Percentiles rank a stretch among this genome's conserved stretches.
Conservation (phyloP, 208 protist species). For the Crithidia acanthocephali region DNA sequence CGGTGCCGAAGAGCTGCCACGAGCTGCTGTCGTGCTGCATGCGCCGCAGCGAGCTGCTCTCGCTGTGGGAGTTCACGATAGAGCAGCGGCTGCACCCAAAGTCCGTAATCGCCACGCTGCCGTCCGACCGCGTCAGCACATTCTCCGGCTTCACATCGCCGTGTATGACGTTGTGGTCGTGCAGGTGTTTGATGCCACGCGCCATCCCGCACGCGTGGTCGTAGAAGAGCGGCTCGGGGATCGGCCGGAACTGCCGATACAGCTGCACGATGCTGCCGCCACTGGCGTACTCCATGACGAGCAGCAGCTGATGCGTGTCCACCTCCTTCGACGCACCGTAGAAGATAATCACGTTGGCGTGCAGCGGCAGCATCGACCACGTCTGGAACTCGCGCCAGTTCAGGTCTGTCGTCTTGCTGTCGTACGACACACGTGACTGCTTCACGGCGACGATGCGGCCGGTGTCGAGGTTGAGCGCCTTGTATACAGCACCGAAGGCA, state of each 20-base stretch:
- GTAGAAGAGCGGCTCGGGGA: constrained; percentile 55
- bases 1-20: constrained; percentile 49
- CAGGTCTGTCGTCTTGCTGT: constrained; percentile 37
- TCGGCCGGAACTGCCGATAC: constrained; percentile 55
- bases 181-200: constrained; percentile 70
- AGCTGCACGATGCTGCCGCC: constrained; percentile 62
- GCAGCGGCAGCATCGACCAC: constrained; percentile 62
- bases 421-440: constrained; percentile 60
- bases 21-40: constrained; percentile 13
- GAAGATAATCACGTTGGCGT: constrained; percentile 71
- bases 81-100: constrained; percentile 72
- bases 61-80: constrained; percentile 20
- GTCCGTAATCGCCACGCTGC: constrained; percentile 69
- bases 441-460: constrained; percentile 69
- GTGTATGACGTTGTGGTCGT: constrained; percentile 76
- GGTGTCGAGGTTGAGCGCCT: constrained; percentile 64
- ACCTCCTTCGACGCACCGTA: constrained; percentile 66
- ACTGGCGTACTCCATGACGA: constrained; percentile 73
- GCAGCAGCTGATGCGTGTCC: constrained; percentile 61
- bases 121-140: constrained; percentile 72
- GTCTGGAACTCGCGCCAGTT: constrained; percentile 68
- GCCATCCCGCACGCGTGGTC: constrained; percentile 59
- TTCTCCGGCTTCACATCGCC: constrained; percentile 80
- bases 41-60: constrained; percentile 5
- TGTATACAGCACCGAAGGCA: constrained; percentile 71